Conservation (phyloP, 495 filamentous ascomycete genomes). For the Daldinia childiae region DNA sequence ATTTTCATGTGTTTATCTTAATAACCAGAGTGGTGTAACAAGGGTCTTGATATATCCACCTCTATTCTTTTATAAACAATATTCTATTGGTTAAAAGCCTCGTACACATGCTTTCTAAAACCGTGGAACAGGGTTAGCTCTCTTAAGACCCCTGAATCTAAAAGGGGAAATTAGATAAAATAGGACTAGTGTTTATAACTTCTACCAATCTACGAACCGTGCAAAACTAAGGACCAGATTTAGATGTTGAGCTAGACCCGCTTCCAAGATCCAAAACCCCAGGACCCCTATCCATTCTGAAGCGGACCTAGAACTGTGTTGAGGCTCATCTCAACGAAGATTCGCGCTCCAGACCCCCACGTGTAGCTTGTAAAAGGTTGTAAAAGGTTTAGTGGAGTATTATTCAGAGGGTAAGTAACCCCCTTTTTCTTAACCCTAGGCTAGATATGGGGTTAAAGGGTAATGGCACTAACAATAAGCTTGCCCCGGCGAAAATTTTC, state of each 20-base stretch:
- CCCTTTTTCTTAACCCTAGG: slow-evolving; percentile 22
- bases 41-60: slow-evolving; percentile 15
- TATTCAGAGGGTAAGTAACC: slow-evolving; percentile 20
- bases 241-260: slow-evolving; percentile 8
- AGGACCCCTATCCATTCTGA: slow-evolving; percentile 31
- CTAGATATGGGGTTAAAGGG: slow-evolving; percentile 14
- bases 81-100: slow-evolving; percentile 18
- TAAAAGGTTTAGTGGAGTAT: slow-evolving; percentile 28
- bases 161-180: slow-evolving; percentile 29
- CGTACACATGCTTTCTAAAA: slow-evolving; percentile 5
- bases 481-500: slow-evolving; percentile 27
- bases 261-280: slow-evolving; percentile 36
- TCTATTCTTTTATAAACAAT: background rate
- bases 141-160: slow-evolving; percentile 26
- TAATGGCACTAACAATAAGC: slow-evolving; percentile 23
- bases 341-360: slow-evolving; percentile 37
- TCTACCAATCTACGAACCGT: slow-evolving; percentile 26
- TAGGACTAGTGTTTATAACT: slow-evolving; percentile 16
- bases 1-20: slow-evolving; percentile 24
- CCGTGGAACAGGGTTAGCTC: slow-evolving; percentile 24
- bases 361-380: slow-evolving; percentile 32
- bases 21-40: slow-evolving; percentile 25
- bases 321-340: slow-evolving; percentile 42
- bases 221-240: slow-evolving; percentile 5
- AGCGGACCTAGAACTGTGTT: slow-evolving; percentile 22